Evolutionary conservation across 352 stramenopile genomes (phyloP), one percentile per base, ranked within the genome.

Genomic region (Pythium graminicola): DNA sequence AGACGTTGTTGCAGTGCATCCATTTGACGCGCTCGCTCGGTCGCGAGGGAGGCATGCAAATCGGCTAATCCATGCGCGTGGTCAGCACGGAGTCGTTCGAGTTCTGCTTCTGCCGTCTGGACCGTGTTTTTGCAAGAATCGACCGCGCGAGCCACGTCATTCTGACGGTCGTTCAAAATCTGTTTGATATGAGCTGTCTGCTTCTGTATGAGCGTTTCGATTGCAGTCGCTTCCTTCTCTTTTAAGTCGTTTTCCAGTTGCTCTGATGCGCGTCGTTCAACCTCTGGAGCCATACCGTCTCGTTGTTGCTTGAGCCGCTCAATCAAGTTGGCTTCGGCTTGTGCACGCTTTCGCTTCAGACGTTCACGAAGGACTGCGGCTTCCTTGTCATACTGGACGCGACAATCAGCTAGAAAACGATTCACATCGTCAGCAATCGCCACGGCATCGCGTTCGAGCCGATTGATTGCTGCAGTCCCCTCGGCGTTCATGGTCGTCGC

Each of bases 341-440:
- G 33, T 45, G 63, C 42, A 13, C 67, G 63, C 26, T 70, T 55
- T 10, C 38, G 10, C 2, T 19, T 28, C 4, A 76, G 50, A 16
- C 49, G 44, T 14, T 59, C 40, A 13, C 46, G 39, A 13, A 83
- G 50, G 20, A 50, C 43, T 0, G 24, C 39, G 4, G 58, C 64
- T 32, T 70, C 62, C 1, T 35, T 44, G 6, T 75, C 66, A 24
- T 73, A 70, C 9, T 66, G 58, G 0, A 38, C 28, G 6, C 38
- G 60, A 28, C 67, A 80, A 10, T 35, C 35, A 14, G 24, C 46
- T 14, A 76, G 43, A n/a, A 68, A 42, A 9, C 22, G 27, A 32
- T 80, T 65, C 3, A 76, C 50, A 22, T 76, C 62, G 8, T 33
- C 41, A 9, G 50, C 56, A 13, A 32, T 65, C 36, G 50, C 46